These are phyloP conservation scores for Plasmodium ovale DNA, from an alignment of 169 alveolate genomes.

Conservation along the genomic window DNA sequence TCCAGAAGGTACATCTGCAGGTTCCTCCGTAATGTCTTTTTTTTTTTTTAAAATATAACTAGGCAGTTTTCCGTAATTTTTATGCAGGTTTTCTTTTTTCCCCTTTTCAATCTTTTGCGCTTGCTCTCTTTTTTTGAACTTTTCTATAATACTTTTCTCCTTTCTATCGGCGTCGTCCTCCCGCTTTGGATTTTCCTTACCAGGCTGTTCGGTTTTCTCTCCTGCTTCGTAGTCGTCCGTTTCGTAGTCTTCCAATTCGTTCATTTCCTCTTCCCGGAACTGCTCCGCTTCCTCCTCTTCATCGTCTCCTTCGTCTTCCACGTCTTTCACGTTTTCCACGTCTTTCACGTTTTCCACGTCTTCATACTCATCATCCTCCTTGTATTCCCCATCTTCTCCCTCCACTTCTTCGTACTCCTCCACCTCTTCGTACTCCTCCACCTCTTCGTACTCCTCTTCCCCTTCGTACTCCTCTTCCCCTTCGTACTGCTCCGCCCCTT, in stretches of 20 bases:
- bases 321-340: neutral
- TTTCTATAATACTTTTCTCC: constrained; percentile 36
- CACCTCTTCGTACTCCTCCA: neutral
- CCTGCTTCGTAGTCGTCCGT: neutral
- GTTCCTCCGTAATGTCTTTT: constrained; percentile 30
- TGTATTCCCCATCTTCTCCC: neutral
- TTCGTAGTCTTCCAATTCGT: neutral
- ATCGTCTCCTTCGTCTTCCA: neutral
- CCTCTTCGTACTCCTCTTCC: constrained; percentile 1
- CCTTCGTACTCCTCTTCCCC: neutral
- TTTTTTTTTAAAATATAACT: constrained; percentile 54
- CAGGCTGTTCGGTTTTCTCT: neutral
- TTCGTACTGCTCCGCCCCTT: neutral
- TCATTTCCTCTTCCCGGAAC: neutral
- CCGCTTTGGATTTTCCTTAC: constrained; percentile 6
- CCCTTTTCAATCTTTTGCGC: neutral
- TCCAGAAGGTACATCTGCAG: constrained; percentile 38
- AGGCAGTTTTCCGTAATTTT: constrained; percentile 52
- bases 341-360: neutral
- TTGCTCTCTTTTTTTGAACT: constrained; percentile 15
- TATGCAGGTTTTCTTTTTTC: constrained; percentile 26
- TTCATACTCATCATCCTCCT: constrained; percentile 11
- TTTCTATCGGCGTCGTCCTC: constrained; percentile 22
- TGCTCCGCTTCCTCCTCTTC: constrained; percentile 14
- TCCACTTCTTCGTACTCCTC: neutral